Conservation (phyloP, 2,329 filamentous ascomycete genomes). For the Coniella lustricola region DNA sequence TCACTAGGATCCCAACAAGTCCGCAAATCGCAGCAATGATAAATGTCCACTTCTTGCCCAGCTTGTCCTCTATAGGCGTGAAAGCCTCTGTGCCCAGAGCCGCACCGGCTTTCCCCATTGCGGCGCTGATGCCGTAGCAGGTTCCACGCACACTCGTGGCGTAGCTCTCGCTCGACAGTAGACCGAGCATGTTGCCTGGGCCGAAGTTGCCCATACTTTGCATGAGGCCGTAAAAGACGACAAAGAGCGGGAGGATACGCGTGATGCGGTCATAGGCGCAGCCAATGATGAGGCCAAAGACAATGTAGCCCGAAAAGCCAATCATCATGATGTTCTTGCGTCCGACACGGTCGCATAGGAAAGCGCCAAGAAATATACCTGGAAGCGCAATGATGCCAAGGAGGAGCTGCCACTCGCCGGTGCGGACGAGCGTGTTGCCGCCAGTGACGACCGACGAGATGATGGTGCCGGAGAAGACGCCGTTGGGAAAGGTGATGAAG, state of each 20-base stretch:
- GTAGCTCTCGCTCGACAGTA: conserved; percentile 39
- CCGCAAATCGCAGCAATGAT: neutral
- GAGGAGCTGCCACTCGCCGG: conserved; percentile 42
- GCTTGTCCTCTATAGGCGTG: conserved; percentile 39
- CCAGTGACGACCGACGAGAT: conserved; percentile 33
- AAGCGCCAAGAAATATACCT: conserved; percentile 37
- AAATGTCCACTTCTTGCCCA: neutral
- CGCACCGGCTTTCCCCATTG: conserved; percentile 41
- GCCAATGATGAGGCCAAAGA: conserved; percentile 43
- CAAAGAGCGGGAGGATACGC: conserved; percentile 40
- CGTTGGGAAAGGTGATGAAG: conserved; percentile 48
- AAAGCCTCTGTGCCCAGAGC: conserved; percentile 45
- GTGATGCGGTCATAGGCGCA: conserved; percentile 39
- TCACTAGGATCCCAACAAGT: neutral
- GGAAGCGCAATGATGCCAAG: conserved; percentile 17
- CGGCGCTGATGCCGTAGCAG: conserved; percentile 40
- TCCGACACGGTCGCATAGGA: conserved; percentile 40
- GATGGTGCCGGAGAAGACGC: conserved; percentile 48
- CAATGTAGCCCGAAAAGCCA: conserved; percentile 37
- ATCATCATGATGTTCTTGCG: conserved; percentile 43
- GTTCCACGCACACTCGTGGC: conserved; percentile 43
- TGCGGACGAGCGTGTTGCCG: conserved; percentile 32
- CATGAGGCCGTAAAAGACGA: conserved; percentile 45
- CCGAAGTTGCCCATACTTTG: conserved; percentile 42
- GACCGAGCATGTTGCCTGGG: conserved; percentile 36